Evolutionary conservation across 75 land plant species (phyloP).

Genomic region (Pinus tabuliformis): DNA sequence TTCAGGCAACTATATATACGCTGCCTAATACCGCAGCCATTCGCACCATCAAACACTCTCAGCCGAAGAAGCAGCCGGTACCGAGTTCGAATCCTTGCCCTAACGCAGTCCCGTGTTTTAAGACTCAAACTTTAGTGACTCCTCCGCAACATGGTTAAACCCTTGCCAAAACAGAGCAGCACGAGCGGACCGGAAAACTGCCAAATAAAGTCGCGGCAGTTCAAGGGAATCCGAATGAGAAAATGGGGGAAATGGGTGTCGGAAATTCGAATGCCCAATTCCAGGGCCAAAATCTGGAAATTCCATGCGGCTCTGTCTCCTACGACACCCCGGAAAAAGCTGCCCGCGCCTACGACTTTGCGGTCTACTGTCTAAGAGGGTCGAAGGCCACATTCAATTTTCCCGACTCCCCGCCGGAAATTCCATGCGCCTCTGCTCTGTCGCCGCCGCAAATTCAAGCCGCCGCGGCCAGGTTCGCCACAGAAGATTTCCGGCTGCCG

Average conservation of each 20-base stretch:
- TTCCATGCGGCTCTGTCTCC: too few relatives aligned
- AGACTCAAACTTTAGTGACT: too few relatives aligned
- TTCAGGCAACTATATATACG: too few relatives aligned
- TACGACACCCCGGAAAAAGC: not conserved
- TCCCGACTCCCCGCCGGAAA: too few relatives aligned
- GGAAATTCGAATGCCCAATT: not conserved
- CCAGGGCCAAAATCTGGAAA: not conserved
- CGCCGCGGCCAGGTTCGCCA: not conserved
- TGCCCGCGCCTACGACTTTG: constrained; percentile 1
- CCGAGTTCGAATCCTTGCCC: too few relatives aligned
- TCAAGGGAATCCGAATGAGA: not conserved
- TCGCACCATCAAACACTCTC: too few relatives aligned
- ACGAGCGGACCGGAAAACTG: not conserved
- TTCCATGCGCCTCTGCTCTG: too few relatives aligned
- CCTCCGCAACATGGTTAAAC: not conserved
- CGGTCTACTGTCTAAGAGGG: not conserved
- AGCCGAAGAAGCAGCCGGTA: too few relatives aligned
- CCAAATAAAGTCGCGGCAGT: not conserved
- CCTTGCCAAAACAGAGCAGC: not conserved
- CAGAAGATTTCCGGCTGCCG: not conserved
- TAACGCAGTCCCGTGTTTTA: too few relatives aligned
- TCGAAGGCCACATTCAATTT: too few relatives aligned
- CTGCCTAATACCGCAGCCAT: too few relatives aligned
- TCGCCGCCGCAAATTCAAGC: too few relatives aligned
- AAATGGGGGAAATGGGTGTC: constrained; percentile 5